Evolutionary conservation across 257 asterid genomes (phyloP).

Genomic region (Dorcoceras hygrometricum): DNA sequence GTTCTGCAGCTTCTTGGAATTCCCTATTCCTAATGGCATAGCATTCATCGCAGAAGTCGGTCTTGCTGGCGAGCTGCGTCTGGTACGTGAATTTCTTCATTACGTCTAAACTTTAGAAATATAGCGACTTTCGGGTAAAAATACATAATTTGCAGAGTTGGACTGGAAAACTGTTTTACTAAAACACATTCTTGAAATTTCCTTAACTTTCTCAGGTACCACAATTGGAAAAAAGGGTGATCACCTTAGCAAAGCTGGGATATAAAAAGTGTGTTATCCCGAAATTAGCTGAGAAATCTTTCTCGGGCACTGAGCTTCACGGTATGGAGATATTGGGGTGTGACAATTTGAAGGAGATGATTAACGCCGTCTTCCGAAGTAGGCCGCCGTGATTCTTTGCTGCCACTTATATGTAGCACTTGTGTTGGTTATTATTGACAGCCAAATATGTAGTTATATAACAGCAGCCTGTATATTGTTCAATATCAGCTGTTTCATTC

Average conservation of each 20-base stretch:
- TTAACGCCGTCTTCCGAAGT: constrained; percentile 53
- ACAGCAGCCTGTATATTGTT: neutral
- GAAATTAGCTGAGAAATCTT: constrained; percentile 46
- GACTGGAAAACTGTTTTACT: neutral
- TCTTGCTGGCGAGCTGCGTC: constrained; percentile 87
- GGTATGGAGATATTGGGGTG: constrained; percentile 72
- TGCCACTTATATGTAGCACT: neutral
- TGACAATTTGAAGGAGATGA: constrained; percentile 80
- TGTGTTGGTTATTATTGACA: neutral
- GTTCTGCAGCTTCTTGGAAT: constrained; percentile 77
- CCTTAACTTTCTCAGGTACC: constrained; percentile 54
- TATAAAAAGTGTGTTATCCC: constrained; percentile 79
- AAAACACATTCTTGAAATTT: neutral
- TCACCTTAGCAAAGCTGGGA: constrained; percentile 50
- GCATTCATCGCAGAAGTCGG: constrained; percentile 93
- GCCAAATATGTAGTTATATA: neutral
- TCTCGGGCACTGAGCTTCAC: constrained; percentile 36
- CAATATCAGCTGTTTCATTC: neutral
- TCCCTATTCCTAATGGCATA: constrained; percentile 75
- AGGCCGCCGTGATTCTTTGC: constrained; percentile 6
- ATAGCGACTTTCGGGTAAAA: neutral
- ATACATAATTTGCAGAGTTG: neutral
- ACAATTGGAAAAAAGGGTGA: constrained; percentile 74
- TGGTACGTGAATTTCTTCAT: constrained; percentile 40
- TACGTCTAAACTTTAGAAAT: constrained; percentile 6